Evolutionary conservation across 805 yeast species (phyloP), one percentile per base, ranked within the genome.

Genomic region (Grigorovia transvaalensis): DNA sequence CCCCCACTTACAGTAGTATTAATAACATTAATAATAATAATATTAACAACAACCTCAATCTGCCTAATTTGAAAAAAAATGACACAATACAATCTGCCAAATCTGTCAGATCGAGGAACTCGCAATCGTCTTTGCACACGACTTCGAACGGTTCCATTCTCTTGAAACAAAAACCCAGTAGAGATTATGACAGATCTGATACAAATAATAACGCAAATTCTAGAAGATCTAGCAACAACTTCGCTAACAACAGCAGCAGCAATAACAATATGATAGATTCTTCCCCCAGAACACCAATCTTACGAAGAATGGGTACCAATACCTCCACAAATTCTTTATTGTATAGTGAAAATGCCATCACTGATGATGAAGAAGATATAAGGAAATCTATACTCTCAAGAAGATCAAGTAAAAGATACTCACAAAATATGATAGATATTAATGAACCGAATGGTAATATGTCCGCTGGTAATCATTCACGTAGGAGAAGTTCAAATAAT

Each of bases 311-410:
- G 2, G 40, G 33, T 30, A 47, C 50, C 2, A 40, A 48, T 30
- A 19, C 29, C 9, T 35, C 45, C 12, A 18, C 44, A 23, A 48
- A 45, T 43, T 43, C 46, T 9, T 35, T 49, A 12, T 18, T 45
- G 23, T 50, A 50, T 38, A 46, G 57, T 41, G 65, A 60, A 44
- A 56, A 56, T 52, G 64, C 62, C 12, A 50, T 59, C 9, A 57
- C 65, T 11, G 65, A 57, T 50, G 64, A 57, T 40, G 66, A 60
- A 50, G 51, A 57, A 38, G 61, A 60, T 44, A 45, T 23, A 29
- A 23, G 18, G 49, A 33, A 12, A 29, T 29, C 38, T n/a, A 40
- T 49, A 38, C 17, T 38, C 6, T 19, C 47, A 49, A 44, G 47
- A 30, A 45, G 48, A 1, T 45, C 19, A 11, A 45, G 48, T 18